Conservation (phyloP, 257 asterid species). For the Perilla frutescens region DNA sequence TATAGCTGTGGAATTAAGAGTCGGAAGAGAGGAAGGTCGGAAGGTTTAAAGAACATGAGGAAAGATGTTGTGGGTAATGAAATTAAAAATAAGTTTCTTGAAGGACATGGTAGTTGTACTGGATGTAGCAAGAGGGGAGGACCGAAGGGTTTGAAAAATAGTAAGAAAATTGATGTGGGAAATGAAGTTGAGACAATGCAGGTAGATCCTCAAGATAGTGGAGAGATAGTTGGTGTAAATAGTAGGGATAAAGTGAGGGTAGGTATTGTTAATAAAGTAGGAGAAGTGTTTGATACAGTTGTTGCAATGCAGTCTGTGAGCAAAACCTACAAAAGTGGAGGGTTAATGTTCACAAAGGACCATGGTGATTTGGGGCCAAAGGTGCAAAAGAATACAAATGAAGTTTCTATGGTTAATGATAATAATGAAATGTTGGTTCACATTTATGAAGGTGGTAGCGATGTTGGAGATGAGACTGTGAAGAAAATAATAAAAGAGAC, state of each 20-base stretch:
- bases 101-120: slow-evolving; percentile 3
- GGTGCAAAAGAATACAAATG: too few species aligned
- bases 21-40: slow-evolving; percentile 31
- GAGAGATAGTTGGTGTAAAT: too few species aligned
- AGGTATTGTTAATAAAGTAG: too few species aligned
- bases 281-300: too few species aligned
- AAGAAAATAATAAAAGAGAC: too few species aligned
- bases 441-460: not conserved
- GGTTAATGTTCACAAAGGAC: not conserved
- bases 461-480: not conserved
- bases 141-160: too few species aligned
- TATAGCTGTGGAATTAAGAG: not conserved
- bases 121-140: not conserved
- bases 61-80: slow-evolving; percentile 14
- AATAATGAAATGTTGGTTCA: not conserved
- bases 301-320: not conserved
- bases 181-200: not conserved
- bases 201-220: slow-evolving; percentile 9
- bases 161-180: not conserved
- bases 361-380: not conserved
- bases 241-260: not conserved
- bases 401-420: too few species aligned
- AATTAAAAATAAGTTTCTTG: slow-evolving; percentile 13
- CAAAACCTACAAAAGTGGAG: not conserved
- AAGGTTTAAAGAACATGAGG: slow-evolving; percentile 15